Percentiles rank a stretch among this genome's conserved stretches.
Conservation (phyloP, 805 yeast genomes). For the Wickerhamomyces bovis region DNA sequence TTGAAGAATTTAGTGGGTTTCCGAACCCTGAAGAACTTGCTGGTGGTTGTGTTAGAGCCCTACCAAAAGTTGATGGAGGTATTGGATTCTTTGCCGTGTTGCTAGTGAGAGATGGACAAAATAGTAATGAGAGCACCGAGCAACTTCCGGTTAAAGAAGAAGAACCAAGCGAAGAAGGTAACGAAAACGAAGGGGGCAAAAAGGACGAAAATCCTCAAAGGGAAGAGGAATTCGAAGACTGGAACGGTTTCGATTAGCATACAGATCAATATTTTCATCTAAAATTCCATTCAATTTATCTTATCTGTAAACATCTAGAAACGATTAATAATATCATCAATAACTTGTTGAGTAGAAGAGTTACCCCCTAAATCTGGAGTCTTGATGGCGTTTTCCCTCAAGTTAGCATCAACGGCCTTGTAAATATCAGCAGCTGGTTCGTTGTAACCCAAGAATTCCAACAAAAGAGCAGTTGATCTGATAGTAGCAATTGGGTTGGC, state of each 20-base stretch:
- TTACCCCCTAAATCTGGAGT: slow-evolving; percentile 97
- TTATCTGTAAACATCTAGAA: slow-evolving; percentile 10
- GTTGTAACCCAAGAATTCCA: slow-evolving; percentile 90
- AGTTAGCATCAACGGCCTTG: slow-evolving; percentile 90
- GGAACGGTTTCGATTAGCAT: slow-evolving; percentile 29
- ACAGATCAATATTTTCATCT: background rate
- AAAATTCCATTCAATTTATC: background rate
- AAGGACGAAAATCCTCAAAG: background rate
- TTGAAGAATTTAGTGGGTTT: slow-evolving; percentile 54
- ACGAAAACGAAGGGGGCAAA: slow-evolving; percentile 2
- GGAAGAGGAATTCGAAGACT: slow-evolving; percentile 25
- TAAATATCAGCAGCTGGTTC: slow-evolving; percentile 89
- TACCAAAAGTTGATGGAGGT: slow-evolving; percentile 93
- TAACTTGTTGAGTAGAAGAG: slow-evolving; percentile 80
- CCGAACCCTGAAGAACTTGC: slow-evolving; percentile 52
- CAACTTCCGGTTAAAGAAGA: background rate
- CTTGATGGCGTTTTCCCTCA: slow-evolving; percentile 63
- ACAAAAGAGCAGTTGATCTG: slow-evolving; percentile 94
- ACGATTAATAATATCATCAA: slow-evolving; percentile 63
- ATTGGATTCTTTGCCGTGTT: slow-evolving; percentile 97
- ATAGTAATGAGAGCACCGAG: background rate
- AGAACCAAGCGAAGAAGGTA: slow-evolving; percentile 5
- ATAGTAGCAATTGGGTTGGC: slow-evolving; percentile 97
- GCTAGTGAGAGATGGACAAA: slow-evolving; percentile 46
- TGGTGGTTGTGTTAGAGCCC: slow-evolving; percentile 79